These are phyloP conservation scores for Trypanosoma scelopori DNA, from an alignment of 208 protist species.

Conservation along the genomic window DNA sequence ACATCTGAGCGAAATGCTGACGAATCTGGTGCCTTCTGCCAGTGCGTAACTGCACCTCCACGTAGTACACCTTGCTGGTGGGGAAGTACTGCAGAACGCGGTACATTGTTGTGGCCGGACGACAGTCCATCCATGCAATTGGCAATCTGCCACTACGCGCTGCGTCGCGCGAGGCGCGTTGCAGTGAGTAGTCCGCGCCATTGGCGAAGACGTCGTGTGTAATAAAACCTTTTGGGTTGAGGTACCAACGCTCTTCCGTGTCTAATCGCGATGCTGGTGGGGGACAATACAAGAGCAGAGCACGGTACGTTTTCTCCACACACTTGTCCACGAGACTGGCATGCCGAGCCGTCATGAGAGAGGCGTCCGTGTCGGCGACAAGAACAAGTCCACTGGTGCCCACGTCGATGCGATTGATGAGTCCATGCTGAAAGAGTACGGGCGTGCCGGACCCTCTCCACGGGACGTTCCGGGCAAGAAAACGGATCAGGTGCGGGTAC, in stretches of 20 bases:
- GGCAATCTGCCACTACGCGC: slow-evolving; percentile 5
- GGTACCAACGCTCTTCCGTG: slow-evolving; percentile 35
- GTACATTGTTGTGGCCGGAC: slow-evolving; percentile 54
- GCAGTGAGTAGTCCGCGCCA: slow-evolving; percentile 29
- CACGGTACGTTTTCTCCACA: slow-evolving; percentile 63
- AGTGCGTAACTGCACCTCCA: slow-evolving; percentile 58
- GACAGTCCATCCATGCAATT: slow-evolving; percentile 33
- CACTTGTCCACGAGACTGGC: slow-evolving; percentile 41
- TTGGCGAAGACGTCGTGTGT: slow-evolving; percentile 37
- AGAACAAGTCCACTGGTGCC: slow-evolving; percentile 79
- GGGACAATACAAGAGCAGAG: slow-evolving; percentile 52
- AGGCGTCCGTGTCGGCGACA: slow-evolving; percentile 27
- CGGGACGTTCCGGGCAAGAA: slow-evolving; percentile 38
- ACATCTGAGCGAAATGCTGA: slow-evolving; percentile 72
- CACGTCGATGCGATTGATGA: slow-evolving; percentile 84
- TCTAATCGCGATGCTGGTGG: slow-evolving; percentile 28
- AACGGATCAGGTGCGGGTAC: slow-evolving; percentile 47
- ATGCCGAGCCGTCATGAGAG: slow-evolving; percentile 31
- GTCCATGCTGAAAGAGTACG: slow-evolving; percentile 61
- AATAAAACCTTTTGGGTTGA: slow-evolving; percentile 36
- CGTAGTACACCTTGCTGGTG: slow-evolving; percentile 44
- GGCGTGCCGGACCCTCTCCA: slow-evolving; percentile 38
- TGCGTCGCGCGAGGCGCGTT: slow-evolving; percentile 11
- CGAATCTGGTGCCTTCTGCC: slow-evolving; percentile 83
- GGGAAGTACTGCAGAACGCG: slow-evolving; percentile 69